Conservation (phyloP, 1,284 basidiomycete genomes). For the Exobasidium cylindrosporum region DNA sequence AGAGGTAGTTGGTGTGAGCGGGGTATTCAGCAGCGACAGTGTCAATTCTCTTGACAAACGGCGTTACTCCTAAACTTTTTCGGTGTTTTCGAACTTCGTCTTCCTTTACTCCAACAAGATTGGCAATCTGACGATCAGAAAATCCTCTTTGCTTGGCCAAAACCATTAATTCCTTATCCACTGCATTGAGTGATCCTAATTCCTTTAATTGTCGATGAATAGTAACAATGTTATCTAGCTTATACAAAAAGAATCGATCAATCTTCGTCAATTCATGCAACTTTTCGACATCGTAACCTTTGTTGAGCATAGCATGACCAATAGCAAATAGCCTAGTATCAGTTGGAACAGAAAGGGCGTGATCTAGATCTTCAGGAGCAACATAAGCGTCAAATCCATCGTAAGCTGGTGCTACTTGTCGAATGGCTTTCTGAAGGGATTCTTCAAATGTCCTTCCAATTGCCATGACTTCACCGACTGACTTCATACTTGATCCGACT, state of each 20-base stretch:
- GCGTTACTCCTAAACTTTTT: conserved; percentile 82
- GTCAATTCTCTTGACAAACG: conserved; percentile 99
- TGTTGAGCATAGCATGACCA: conserved; percentile 94
- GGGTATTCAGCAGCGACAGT: conserved; percentile 98
- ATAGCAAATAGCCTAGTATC: conserved; percentile 95
- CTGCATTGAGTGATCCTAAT: conserved; percentile 62
- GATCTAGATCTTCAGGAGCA: conserved; percentile 77
- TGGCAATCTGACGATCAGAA: conserved; percentile 86
- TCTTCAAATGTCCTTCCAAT: conserved; percentile 99
- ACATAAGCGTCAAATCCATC: conserved; percentile 68
- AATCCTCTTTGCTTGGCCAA: conserved; percentile 63
- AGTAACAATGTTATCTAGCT: conserved; percentile 89
- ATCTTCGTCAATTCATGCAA: conserved; percentile 95
- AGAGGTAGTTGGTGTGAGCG: conserved; percentile 98
- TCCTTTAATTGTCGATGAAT: conserved; percentile 51
- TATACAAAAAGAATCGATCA: conserved; percentile 96
- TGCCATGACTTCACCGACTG: conserved; percentile 99
- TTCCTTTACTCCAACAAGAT: conserved; percentile 65
- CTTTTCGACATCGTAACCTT: conserved; percentile 82
- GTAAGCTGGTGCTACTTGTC: conserved; percentile 87
- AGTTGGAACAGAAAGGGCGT: conserved; percentile 70
- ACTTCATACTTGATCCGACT: conserved; percentile 97
- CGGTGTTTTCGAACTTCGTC: conserved; percentile 76
- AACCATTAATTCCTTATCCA: conserved; percentile 57
- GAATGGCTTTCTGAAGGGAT: conserved; percentile 95